Evolutionary conservation across 345 rosid genomes (phyloP), one percentile per base, ranked within the genome.

Genomic region (Turnera subulata): DNA sequence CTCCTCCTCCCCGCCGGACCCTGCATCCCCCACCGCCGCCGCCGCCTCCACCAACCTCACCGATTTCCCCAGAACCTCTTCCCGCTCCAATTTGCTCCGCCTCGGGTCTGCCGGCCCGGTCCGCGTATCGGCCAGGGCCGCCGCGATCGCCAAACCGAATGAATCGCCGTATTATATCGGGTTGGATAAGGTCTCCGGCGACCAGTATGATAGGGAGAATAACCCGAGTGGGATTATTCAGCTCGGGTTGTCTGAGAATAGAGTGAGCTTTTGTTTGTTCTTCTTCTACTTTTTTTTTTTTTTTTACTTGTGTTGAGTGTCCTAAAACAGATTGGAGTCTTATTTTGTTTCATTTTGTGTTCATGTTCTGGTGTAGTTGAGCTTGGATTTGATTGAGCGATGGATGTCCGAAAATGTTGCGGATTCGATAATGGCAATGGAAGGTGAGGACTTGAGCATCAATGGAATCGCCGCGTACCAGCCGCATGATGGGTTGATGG

Each of bases 171-270:
- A 86, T 55, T 89, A 86, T 46, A 39, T 86, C 22, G 95, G 97
- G 42, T 23, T 76, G 58, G 89, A 83, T 59, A 84, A 75, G 80
- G 86, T 58, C 15, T 51, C 59, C 47, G 64, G 56, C 71, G 91
- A 92, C 62, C 89, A 82, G 11, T 89, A 82, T 53, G 75, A 84
- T 61, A 73, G 81, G 60, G 48, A 55, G 17, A 16, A 1, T 47
- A 89, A 89, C 24, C 82, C 78, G 0, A 58, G 78, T 46, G 97
- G 97, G 63, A 58, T 84, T 59, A 71, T 92, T 43, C 98, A 89
- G 82, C 95, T 92, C 17, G 98, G 95, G 2, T 73, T 92, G 64
- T 70, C 97, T 11, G 96, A 89, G 78, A 89, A 86, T 59, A 75
- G 74, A 46, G 95, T 92, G 63, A 63, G 81, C 73, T 38, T 20